A percentile compares a stretch with the other conserved stretches of the same genome.
Conservation (phyloP, 257 asterid genomes). For the Nicotiana knightiana region DNA sequence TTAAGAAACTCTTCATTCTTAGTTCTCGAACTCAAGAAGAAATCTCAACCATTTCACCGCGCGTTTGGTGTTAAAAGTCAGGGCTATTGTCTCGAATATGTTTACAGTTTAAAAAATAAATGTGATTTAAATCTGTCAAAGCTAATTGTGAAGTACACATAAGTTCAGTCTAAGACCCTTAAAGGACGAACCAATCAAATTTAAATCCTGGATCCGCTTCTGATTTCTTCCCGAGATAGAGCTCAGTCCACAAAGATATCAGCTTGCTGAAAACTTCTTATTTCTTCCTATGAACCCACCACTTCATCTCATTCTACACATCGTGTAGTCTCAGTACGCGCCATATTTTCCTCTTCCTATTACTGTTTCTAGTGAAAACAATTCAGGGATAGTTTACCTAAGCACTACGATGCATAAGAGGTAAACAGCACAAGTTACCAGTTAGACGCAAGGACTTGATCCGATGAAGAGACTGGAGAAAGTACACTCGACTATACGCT, state of each 20-base stretch:
- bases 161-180: conserved; percentile 2
- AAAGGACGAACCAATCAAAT: conserved; percentile 9
- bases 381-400: neutral
- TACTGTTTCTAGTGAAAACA: neutral
- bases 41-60: too few species aligned
- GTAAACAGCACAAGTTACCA: neutral
- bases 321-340: neutral
- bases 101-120: too few species aligned
- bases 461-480: neutral
- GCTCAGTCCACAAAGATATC: neutral
- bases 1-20: too few species aligned
- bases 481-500: conserved; percentile 7
- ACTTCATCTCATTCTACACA: neutral
- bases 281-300: neutral
- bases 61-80: too few species aligned
- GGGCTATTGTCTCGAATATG: too few species aligned
- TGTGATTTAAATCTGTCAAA: too few species aligned
- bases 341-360: neutral
- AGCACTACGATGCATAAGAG: neutral
- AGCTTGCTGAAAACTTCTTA: neutral
- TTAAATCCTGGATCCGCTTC: neutral
- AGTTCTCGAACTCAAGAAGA: too few species aligned
- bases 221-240: neutral
- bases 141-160: neutral
- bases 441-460: neutral